These are phyloP conservation scores for Cercospora beticola DNA, from an alignment of 2,329 filamentous ascomycete species.

Conservation along the genomic window DNA sequence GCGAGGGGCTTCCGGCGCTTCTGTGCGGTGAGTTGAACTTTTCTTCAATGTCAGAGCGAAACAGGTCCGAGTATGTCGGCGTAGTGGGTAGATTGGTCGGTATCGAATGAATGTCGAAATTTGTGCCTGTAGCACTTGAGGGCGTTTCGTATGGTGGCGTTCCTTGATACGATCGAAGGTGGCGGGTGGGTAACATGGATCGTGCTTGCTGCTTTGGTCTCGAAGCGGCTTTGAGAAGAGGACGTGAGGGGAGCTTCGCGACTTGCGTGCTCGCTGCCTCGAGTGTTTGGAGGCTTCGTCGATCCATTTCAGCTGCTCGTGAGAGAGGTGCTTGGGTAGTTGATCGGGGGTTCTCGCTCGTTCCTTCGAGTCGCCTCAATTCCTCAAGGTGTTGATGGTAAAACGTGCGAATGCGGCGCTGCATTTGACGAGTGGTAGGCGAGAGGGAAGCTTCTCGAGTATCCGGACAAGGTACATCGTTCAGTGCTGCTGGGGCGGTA, in stretches of 20 bases:
- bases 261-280: not conserved
- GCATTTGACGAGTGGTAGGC: not conserved
- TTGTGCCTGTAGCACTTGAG: not conserved
- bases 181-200: not conserved
- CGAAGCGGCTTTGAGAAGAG: not conserved
- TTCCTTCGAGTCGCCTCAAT: not conserved
- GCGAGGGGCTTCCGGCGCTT: not conserved
- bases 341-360: not conserved
- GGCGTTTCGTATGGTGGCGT: constrained; percentile 3
- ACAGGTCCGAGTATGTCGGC: not conserved
- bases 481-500: not conserved
- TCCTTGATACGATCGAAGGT: not conserved
- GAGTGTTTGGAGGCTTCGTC: not conserved
- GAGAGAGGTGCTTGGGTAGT: not conserved
- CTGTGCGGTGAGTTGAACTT: not conserved
- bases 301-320: not conserved
- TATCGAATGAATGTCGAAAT: not conserved
- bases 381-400: not conserved
- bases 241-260: not conserved
- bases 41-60: not conserved
- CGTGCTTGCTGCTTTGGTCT: not conserved
- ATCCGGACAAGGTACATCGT: not conserved
- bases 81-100: not conserved
- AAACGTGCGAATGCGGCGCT: not conserved
- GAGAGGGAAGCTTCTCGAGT: constrained; percentile 2